Evolutionary conservation across 345 rosid genomes (phyloP), one percentile per base, ranked within the genome.

Genomic region (Populus simonii): DNA sequence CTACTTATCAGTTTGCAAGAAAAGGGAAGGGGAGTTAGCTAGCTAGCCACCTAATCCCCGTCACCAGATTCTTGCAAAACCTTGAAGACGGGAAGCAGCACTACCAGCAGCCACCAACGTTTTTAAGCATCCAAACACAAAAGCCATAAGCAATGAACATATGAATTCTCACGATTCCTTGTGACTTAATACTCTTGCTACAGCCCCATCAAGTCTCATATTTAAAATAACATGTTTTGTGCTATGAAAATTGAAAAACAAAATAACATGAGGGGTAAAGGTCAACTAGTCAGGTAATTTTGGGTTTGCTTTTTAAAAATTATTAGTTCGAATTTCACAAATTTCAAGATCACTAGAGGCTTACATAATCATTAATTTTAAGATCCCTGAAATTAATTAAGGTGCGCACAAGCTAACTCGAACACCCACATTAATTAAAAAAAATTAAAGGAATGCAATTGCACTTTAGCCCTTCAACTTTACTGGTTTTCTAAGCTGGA

Each of bases 371-470:
- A n/a, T n/a, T n/a, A n/a, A n/a, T n/a, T n/a, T n/a, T n/a, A n/a
- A n/a, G n/a, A n/a, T n/a, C n/a, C n/a, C n/a, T n/a, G n/a, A n/a
- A n/a, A n/a, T n/a, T n/a, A n/a, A n/a, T n/a, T 0, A 0, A 33
- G 0, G 0, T 33, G 0, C 0, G 0, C 0, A 0, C 0, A 33
- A 33, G 0, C 5, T 33, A 0, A 4, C 0, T 5, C 0, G 5
- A 0, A 33, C 0, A 33, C 5, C 0, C 0, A 33, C 0, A 4
- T 33, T 33, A 33, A 33, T 33, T 4, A 4, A 33, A 3, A 33
- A 55, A 55, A 20, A 53, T 53, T 8, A 1, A 57, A 57, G 6
- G 15, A 23, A 10, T 33, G 6, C 6, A 4, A 59, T 10, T 59
- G 12, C 27, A 0, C 3, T 23, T 9, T 59, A 23, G 29, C 9